Evolutionary conservation across 2,329 filamentous ascomycete species (phyloP).

Genomic region (Coleophoma cylindrospora): DNA sequence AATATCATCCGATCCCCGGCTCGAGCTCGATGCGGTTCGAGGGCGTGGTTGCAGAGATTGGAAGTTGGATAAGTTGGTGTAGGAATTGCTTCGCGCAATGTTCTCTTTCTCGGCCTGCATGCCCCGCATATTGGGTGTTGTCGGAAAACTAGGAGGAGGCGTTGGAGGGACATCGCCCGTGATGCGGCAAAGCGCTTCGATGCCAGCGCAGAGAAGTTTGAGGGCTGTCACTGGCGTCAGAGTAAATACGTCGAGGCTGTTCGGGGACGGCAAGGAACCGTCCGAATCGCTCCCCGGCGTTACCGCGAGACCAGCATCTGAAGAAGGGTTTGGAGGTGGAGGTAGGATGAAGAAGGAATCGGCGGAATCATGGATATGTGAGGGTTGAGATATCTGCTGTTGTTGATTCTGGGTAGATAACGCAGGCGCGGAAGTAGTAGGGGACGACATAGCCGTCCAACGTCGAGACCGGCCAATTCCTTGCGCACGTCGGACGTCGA

Average conservation of each 20-base stretch:
- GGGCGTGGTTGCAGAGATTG: conserved; percentile 23
- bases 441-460: background rate
- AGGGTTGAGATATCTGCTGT: background rate
- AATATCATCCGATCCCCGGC: conserved; percentile 31
- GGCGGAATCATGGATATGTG: conserved; percentile 25
- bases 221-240: conserved; percentile 71
- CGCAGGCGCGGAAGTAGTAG: background rate
- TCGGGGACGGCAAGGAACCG: conserved; percentile 26
- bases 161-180: conserved; percentile 78
- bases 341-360: conserved; percentile 21
- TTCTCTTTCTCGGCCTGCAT: conserved; percentile 59
- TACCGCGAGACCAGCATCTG: conserved; percentile 21
- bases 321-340: conserved; percentile 24
- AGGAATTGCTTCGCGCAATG: conserved; percentile 53
- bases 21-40: conserved; percentile 16
- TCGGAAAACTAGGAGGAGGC: conserved; percentile 60
- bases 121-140: conserved; percentile 59
- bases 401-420: background rate
- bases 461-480: background rate
- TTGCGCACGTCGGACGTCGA: background rate
- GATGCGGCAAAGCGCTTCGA: conserved; percentile 66
- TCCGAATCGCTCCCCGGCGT: conserved; percentile 15
- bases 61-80: conserved; percentile 31
- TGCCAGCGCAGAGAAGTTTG: conserved; percentile 67
- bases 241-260: conserved; percentile 63